phyloP scores from a whole-genome alignment of 2,329 filamentous ascomycete species.

The Pseudocercospora ulei region DNA sequence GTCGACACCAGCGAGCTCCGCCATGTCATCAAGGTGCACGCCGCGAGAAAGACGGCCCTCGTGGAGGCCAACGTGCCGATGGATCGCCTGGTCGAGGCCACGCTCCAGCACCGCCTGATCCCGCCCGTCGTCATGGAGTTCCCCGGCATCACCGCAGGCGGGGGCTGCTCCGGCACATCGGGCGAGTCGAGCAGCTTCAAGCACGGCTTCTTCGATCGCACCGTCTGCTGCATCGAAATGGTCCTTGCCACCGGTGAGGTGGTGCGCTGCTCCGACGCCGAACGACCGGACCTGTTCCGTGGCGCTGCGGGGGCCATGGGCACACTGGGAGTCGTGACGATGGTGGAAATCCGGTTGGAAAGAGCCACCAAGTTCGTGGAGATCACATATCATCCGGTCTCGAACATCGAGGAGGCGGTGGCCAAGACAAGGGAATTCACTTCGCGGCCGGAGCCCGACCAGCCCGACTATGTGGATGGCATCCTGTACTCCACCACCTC shows the following conservation, averaged over 20 bases:
- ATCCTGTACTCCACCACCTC: conserved; percentile 37
- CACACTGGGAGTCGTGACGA: conserved; percentile 55
- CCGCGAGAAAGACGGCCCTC: conserved; percentile 38
- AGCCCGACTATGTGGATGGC: conserved; percentile 55
- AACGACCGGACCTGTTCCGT: conserved; percentile 51
- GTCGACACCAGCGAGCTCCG: conserved; percentile 42
- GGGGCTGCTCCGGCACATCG: conserved; percentile 55
- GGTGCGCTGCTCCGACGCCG: conserved; percentile 35
- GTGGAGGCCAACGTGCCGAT: conserved; percentile 62
- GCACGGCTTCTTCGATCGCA: conserved; percentile 56
- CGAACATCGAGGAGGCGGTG: conserved; percentile 36
- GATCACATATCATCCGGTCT: conserved; percentile 39
- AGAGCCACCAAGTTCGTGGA: conserved; percentile 43
- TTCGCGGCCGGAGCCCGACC: conserved; percentile 21
- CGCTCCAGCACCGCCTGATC: conserved; percentile 47
- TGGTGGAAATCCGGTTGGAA: conserved; percentile 43
- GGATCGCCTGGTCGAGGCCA: conserved; percentile 52
- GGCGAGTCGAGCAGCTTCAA: conserved; percentile 58
- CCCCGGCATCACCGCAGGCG: conserved; percentile 58
- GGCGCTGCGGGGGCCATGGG: conserved; percentile 58
- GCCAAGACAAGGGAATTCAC: conserved; percentile 34
- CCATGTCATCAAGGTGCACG: conserved; percentile 40
- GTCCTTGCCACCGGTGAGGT: conserved; percentile 50
- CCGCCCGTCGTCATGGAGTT: conserved; percentile 62
- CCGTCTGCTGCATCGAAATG: conserved; percentile 52